phyloP scores from a whole-genome alignment of 2,329 filamentous ascomycete genomes.

The Fusarium piperis region DNA sequence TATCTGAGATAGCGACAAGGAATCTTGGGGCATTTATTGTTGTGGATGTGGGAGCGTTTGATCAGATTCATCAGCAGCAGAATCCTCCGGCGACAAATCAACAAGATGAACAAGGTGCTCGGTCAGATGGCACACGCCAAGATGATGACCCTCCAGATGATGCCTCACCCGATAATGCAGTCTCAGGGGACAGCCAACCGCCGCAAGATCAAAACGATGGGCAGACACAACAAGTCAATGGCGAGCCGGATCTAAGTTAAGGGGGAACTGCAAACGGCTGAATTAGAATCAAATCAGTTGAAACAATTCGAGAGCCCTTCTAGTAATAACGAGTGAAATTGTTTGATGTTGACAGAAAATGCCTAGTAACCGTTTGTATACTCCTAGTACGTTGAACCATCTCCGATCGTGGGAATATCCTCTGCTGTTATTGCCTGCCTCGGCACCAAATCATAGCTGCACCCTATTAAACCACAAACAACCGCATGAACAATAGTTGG shows the following conservation, averaged over 20 bases:
- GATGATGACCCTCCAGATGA: neutral
- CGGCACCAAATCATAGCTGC: neutral
- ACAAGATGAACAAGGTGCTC: neutral
- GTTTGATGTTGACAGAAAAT: neutral
- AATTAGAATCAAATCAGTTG: neutral
- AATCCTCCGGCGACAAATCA: neutral
- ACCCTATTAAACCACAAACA: neutral
- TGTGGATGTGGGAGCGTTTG: constrained; percentile 31
- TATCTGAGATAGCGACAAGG: constrained; percentile 21
- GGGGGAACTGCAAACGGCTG: constrained; percentile 8
- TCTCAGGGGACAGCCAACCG: neutral
- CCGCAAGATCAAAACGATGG: neutral
- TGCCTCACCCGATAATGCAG: neutral
- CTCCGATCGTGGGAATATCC: neutral
- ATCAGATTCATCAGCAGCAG: neutral
- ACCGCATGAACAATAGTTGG: neutral
- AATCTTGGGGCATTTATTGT: constrained; percentile 35
- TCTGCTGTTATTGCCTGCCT: constrained; percentile 12
- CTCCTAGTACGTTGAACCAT: neutral
- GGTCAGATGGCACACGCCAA: neutral
- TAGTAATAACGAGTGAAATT: neutral
- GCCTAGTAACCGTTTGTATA: neutral
- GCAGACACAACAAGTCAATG: neutral
- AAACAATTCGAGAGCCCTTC: neutral
- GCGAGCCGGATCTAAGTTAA: neutral